Conservation (phyloP, 139 green algal species). For the Chlamydomonas asymmetrica region DNA sequence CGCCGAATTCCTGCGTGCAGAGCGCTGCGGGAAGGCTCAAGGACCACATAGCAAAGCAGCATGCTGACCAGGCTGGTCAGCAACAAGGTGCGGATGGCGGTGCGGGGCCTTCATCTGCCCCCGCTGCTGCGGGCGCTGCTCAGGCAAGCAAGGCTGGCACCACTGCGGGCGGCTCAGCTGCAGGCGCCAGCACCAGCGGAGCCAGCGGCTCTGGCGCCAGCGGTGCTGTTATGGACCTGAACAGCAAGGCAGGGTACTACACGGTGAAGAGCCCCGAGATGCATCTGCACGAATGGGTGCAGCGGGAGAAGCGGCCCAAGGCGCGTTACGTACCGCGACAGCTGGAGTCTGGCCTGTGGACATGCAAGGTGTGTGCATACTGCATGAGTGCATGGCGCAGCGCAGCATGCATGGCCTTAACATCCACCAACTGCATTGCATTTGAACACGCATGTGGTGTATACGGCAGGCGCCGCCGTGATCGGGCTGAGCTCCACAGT, state of each 20-base stretch:
- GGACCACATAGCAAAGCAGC: conserved; percentile 79
- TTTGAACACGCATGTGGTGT: too few species aligned
- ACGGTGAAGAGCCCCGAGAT: conserved; percentile 78
- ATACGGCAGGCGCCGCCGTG: too few species aligned
- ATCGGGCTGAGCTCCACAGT: too few species aligned
- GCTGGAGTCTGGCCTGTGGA: conserved; percentile 28
- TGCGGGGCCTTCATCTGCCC: not conserved
- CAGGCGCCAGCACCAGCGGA: not conserved
- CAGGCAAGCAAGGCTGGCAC: not conserved
- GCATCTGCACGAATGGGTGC: conserved; percentile 75
- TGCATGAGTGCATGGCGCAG: too few species aligned
- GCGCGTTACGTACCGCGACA: conserved; percentile 13
- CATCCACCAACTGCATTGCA: too few species aligned
- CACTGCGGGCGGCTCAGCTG: not conserved
- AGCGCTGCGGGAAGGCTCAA: conserved; percentile 41
- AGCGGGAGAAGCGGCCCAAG: conserved; percentile 62
- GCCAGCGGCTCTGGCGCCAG: not conserved
- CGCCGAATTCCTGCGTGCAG: not conserved
- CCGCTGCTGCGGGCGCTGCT: not conserved
- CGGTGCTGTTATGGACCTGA: conserved; percentile 64
- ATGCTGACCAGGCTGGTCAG: conserved; percentile 40
- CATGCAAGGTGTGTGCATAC: conserved; percentile 45
- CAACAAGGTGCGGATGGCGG: not conserved
- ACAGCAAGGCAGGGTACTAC: conserved; percentile 70
- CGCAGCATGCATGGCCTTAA: too few species aligned